These are phyloP conservation scores for Tuber umbilicatum DNA, from an alignment of 495 filamentous ascomycete species.

Conservation along the genomic window DNA sequence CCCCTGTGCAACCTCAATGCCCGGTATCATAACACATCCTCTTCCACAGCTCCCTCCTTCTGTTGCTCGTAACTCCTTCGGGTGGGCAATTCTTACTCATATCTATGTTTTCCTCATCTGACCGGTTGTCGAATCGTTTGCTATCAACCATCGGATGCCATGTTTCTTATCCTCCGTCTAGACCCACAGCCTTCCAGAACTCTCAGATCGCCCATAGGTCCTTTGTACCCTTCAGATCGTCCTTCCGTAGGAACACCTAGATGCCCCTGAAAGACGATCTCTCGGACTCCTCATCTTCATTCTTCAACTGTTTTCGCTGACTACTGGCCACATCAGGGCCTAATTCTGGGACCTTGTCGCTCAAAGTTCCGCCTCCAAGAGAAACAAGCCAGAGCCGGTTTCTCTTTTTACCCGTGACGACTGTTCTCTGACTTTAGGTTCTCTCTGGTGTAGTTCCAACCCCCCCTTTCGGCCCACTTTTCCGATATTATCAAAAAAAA, in stretches of 20 bases:
- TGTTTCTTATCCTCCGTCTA: constrained; percentile 48
- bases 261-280: constrained; percentile 43
- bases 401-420: constrained; percentile 56
- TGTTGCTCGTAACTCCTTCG: constrained; percentile 33
- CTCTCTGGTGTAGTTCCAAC: constrained; percentile 84
- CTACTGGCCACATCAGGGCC: constrained; percentile 84
- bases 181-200: constrained; percentile 67
- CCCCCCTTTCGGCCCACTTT: constrained; percentile 66
- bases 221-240: constrained; percentile 27
- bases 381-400: constrained; percentile 45
- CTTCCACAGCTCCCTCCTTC: constrained; percentile 63
- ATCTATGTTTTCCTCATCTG: constrained; percentile 8
- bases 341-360: constrained; percentile 70
- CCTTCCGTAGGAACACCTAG: constrained; percentile 32
- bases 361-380: constrained; percentile 52
- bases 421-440: constrained; percentile 86
- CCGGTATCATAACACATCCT: constrained; percentile 74
- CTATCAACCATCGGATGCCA: constrained; percentile 38
- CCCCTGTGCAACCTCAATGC: constrained; percentile 57
- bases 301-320: constrained; percentile 65
- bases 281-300: constrained; percentile 78
- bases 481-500: constrained; percentile 50
- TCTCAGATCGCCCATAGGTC: constrained; percentile 29
- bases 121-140: constrained; percentile 10
- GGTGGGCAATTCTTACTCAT: neutral